A percentile compares a stretch with the other conserved stretches of the same genome.
Conservation (phyloP, 2,329 filamentous ascomycete species). For the Periconia digitata region DNA sequence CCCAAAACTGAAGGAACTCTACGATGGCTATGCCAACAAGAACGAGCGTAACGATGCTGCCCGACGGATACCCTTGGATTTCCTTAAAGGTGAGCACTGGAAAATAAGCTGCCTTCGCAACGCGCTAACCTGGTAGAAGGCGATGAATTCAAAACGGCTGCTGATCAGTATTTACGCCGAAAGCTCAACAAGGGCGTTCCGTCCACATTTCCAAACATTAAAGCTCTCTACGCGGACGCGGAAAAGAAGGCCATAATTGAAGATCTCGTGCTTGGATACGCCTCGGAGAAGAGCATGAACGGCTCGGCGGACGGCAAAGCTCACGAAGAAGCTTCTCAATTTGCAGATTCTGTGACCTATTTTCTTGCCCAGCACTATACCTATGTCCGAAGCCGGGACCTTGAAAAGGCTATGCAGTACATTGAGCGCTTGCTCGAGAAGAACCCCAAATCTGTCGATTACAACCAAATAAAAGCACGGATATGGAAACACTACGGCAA, state of each 20-base stretch:
- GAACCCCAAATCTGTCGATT: constrained; percentile 81
- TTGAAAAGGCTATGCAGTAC: constrained; percentile 77
- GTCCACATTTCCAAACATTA: constrained; percentile 95
- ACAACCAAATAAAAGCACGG: constrained; percentile 91
- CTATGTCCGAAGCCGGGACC: constrained; percentile 82
- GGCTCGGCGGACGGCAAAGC: constrained; percentile 51
- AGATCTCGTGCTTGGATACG: constrained; percentile 76
- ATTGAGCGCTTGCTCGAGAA: constrained; percentile 82
- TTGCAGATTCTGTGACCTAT: constrained; percentile 80
- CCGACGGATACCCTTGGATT: constrained; percentile 83
- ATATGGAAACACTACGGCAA: constrained; percentile 92
- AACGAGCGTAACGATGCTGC: constrained; percentile 82
- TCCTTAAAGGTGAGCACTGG: constrained; percentile 64
- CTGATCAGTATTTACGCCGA: constrained; percentile 74
- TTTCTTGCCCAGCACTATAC: constrained; percentile 98
- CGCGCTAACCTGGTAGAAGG: constrained; percentile 49
- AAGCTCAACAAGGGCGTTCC: constrained; percentile 93
- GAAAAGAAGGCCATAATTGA: constrained; percentile 78
- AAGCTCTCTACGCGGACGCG: constrained; percentile 80
- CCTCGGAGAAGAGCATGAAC: constrained; percentile 59
- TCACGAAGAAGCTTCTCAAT: constrained; percentile 58
- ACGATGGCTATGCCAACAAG: constrained; percentile 78
- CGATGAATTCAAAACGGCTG: constrained; percentile 76
- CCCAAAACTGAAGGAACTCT: constrained; percentile 75
- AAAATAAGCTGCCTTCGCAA: neutral